Percentiles rank a stretch among this genome's conserved stretches.
phyloP scores from a whole-genome alignment of 257 asterid genomes.

The Solanum habrochaites region DNA sequence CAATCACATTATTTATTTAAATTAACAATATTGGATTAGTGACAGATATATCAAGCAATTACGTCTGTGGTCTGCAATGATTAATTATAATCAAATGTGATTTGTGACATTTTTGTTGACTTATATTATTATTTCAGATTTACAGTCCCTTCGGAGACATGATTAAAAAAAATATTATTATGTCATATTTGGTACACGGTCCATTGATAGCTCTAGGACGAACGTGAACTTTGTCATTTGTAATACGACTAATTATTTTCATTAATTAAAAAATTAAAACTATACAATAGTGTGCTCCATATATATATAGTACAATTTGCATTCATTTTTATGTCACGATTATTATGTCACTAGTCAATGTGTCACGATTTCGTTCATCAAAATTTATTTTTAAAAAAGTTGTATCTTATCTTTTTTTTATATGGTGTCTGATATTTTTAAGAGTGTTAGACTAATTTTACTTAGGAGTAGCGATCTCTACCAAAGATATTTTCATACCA shows the following conservation, averaged over 20 bases:
- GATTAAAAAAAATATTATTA: not conserved
- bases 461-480: too few species aligned
- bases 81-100: not conserved
- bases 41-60: too few species aligned
- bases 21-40: too few species aligned
- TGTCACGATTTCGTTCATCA: not conserved
- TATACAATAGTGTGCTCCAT: not conserved
- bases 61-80: too few species aligned
- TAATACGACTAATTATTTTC: not conserved
- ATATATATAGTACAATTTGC: not conserved
- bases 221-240: not conserved
- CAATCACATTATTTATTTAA: too few species aligned
- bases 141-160: too few species aligned
- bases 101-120: not conserved
- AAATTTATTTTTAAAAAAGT: not conserved
- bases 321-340: not conserved
- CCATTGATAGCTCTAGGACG: not conserved
- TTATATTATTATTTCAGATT: not conserved
- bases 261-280: not conserved
- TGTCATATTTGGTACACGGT: not conserved
- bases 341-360: not conserved
- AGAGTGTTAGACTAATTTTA: too few species aligned
- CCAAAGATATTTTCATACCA: too few species aligned
- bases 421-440: too few species aligned
- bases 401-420: not conserved